Conservation (phyloP, 495 filamentous ascomycete species). For the Terfezia boudieri region DNA sequence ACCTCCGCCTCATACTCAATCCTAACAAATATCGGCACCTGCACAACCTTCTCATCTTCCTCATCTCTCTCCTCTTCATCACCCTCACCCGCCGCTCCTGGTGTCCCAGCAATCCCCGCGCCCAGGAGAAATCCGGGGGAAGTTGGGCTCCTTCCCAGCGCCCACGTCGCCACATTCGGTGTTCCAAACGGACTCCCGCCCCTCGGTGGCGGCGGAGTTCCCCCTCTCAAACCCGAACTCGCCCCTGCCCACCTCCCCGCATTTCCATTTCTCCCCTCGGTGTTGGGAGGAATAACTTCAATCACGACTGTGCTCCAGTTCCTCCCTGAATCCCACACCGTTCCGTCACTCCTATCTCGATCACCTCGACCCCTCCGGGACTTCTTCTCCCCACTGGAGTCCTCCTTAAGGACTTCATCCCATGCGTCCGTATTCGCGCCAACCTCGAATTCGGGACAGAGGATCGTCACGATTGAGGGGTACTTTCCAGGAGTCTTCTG, state of each 20-base stretch:
- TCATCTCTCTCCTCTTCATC: slow-evolving; percentile 7
- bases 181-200: slow-evolving; percentile 12
- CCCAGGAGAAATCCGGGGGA: background rate
- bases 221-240: slow-evolving; percentile 12
- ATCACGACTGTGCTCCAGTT: slow-evolving; percentile 88
- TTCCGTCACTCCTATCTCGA: slow-evolving; percentile 47
- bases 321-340: slow-evolving; percentile 83
- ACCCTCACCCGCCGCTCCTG: slow-evolving; percentile 7
- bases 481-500: slow-evolving; percentile 56
- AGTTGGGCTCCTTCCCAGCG: background rate
- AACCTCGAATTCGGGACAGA: slow-evolving; percentile 86
- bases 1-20: slow-evolving; percentile 77
- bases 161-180: slow-evolving; percentile 1
- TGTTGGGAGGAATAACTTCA: slow-evolving; percentile 60
- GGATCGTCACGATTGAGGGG: slow-evolving; percentile 60
- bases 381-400: slow-evolving; percentile 10
- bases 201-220: slow-evolving; percentile 2
- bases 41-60: slow-evolving; percentile 62
- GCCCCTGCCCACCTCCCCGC: slow-evolving; percentile 7
- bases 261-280: slow-evolving; percentile 1
- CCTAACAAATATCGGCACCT: slow-evolving; percentile 83
- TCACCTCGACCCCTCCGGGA: slow-evolving; percentile 19
- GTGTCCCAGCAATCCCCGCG: slow-evolving; percentile 1
- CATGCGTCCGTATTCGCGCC: slow-evolving; percentile 89
- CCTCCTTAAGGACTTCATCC: slow-evolving; percentile 60